Evolutionary conservation across 2,329 filamentous ascomycete genomes (phyloP).

Genomic region (Aureobasidium uvarum): DNA sequence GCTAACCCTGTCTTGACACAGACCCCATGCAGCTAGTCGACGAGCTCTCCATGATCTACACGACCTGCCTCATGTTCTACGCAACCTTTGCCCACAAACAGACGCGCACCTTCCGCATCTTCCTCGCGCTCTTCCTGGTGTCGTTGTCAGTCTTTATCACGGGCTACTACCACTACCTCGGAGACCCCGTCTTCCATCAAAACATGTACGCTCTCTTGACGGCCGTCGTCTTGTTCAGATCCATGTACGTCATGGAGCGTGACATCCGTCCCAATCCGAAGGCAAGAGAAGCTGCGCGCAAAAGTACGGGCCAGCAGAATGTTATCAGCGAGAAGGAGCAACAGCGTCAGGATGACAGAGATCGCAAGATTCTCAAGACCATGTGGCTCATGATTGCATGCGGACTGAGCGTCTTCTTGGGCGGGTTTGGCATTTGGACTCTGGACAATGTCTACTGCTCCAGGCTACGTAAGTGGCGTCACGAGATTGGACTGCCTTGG

Average conservation of each 20-base stretch:
- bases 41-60: slow-evolving; percentile 71
- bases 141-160: slow-evolving; percentile 64
- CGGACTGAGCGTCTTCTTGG: slow-evolving; percentile 69
- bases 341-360: slow-evolving; percentile 54
- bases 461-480: slow-evolving; percentile 63
- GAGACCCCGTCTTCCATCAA: slow-evolving; percentile 81
- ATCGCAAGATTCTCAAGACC: slow-evolving; percentile 57
- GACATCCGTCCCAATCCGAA: slow-evolving; percentile 59
- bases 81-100: slow-evolving; percentile 72
- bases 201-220: slow-evolving; percentile 73
- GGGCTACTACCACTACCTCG: slow-evolving; percentile 74
- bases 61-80: slow-evolving; percentile 67
- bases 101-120: slow-evolving; percentile 50
- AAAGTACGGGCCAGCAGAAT: slow-evolving; percentile 18
- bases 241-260: slow-evolving; percentile 74
- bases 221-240: slow-evolving; percentile 65
- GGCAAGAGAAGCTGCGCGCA: slow-evolving; percentile 43
- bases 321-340: slow-evolving; percentile 36
- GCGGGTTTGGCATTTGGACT: slow-evolving; percentile 74
- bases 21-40: slow-evolving; percentile 71
- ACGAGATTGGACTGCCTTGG: slow-evolving; percentile 72
- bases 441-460: slow-evolving; percentile 75
- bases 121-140: slow-evolving; percentile 59
- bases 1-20: slow-evolving; percentile 33
- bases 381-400: slow-evolving; percentile 75